These are phyloP conservation scores for Coprinellus micaceus DNA, from an alignment of 768 basidiomycete genomes.

Conservation along the genomic window DNA sequence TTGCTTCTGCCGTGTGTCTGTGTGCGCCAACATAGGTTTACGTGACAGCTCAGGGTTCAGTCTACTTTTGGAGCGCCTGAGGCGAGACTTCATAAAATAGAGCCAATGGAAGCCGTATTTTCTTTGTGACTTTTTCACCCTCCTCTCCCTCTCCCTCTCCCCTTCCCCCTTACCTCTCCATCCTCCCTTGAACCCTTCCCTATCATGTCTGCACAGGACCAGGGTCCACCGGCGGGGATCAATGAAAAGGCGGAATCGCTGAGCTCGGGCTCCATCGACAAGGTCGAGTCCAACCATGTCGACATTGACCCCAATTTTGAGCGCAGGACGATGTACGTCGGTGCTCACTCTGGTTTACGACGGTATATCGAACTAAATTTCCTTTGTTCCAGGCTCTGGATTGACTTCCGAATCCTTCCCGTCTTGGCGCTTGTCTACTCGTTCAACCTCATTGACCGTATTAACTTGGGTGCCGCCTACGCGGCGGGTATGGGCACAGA, in stretches of 20 bases:
- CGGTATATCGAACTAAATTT: conserved; percentile 14
- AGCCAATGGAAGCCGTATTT: too few relatives aligned
- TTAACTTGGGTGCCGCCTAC: conserved; percentile 40
- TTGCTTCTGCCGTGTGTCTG: neutral
- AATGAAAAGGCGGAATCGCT: conserved; percentile 4
- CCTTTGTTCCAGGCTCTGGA: conserved; percentile 28
- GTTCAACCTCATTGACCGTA: conserved; percentile 42
- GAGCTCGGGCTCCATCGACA: conserved; percentile 10
- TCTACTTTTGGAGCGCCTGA: neutral
- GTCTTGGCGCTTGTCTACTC: conserved; percentile 38
- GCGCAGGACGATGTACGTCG: neutral
- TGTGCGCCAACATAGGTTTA: neutral
- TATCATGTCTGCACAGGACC: conserved; percentile 3
- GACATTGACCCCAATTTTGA: neutral
- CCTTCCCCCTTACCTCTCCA: neutral
- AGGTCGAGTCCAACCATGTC: conserved; percentile 1
- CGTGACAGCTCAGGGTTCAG: neutral
- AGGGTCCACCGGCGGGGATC: neutral
- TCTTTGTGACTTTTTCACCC: neutral
- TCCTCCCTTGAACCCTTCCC: conserved; percentile 3
- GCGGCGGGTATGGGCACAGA: conserved; percentile 43
- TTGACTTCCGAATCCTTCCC: conserved; percentile 42
- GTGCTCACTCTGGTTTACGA: neutral
- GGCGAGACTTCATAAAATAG: neutral
- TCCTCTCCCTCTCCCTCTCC: neutral